Evolutionary conservation across 2,329 filamentous ascomycete genomes (phyloP).

Genomic region (Monascus ruber): DNA sequence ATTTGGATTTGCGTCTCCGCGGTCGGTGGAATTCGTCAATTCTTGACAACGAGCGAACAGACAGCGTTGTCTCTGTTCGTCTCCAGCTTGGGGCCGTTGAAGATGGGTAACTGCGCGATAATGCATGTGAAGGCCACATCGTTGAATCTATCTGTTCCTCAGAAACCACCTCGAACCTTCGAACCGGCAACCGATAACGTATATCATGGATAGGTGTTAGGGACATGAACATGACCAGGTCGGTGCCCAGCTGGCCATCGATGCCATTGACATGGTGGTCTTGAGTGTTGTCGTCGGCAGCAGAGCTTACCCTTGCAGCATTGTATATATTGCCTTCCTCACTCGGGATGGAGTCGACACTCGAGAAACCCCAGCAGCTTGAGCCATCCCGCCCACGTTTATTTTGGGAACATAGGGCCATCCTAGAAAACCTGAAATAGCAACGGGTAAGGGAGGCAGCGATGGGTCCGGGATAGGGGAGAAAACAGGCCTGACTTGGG

Average conservation of each 20-base stretch:
- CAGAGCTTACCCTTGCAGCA: conserved; percentile 21
- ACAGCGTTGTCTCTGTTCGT: background rate
- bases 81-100: background rate
- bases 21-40: background rate
- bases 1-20: conserved; percentile 8
- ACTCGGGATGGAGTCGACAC: conserved; percentile 20
- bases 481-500: too few relatives aligned
- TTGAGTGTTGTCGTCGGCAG: conserved; percentile 9
- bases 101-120: background rate
- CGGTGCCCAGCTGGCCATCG: conserved; percentile 13
- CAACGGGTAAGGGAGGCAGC: too few relatives aligned
- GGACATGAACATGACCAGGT: conserved; percentile 19
- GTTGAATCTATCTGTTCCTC: conserved; percentile 15
- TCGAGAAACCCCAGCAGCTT: conserved; percentile 3
- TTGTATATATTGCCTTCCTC: conserved; percentile 29
- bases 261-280: conserved; percentile 3
- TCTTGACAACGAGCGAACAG: background rate
- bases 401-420: background rate
- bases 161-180: conserved; percentile 13
- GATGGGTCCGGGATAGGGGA: too few relatives aligned
- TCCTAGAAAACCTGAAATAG: background rate
- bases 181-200: conserved; percentile 6
- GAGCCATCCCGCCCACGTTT: background rate
- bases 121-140: conserved; percentile 6
- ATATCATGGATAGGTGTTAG: conserved; percentile 5